These are phyloP conservation scores for Cyathus striatus DNA, from an alignment of 768 basidiomycete species.

Conservation along the genomic window DNA sequence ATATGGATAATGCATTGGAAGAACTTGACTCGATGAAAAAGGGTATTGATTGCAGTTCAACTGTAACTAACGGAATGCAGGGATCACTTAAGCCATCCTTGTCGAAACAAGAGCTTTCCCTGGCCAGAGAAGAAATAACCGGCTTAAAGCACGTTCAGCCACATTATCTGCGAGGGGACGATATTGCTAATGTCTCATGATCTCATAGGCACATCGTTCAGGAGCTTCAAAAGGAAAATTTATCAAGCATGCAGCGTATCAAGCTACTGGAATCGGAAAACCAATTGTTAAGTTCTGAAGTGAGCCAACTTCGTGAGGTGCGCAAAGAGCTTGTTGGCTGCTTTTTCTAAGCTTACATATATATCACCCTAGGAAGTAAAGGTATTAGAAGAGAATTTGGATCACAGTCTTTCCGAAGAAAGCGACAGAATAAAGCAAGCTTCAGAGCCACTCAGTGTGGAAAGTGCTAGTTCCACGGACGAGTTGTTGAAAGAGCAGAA, in stretches of 20 bases:
- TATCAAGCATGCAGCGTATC: conserved; percentile 53
- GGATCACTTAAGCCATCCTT: conserved; percentile 21
- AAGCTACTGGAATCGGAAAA: conserved; percentile 79
- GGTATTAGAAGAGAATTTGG: conserved; percentile 70
- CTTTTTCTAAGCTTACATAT: too few species aligned
- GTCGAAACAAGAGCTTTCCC: conserved; percentile 48
- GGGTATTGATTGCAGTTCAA: conserved; percentile 55
- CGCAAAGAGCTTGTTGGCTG: neutral
- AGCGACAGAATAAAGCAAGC: too few species aligned
- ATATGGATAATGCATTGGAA: conserved; percentile 26
- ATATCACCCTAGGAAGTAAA: conserved; percentile 66
- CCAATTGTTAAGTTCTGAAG: conserved; percentile 57
- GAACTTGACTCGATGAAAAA: conserved; percentile 60
- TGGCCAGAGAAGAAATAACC: conserved; percentile 61
- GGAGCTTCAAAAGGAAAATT: conserved; percentile 81
- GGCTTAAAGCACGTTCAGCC: conserved; percentile 68
- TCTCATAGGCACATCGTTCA: conserved; percentile 84
- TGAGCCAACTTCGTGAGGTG: conserved; percentile 72
- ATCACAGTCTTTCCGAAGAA: conserved; percentile 55
- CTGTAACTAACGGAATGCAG: conserved; percentile 24
- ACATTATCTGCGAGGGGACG: too few species aligned
- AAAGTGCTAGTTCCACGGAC: conserved; percentile 35
- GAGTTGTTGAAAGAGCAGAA: conserved; percentile 42
- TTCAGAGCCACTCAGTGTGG: too few species aligned
- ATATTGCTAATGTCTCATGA: too few species aligned